Conservation (phyloP, 495 filamentous ascomycete species). For the Pseudevernia furfuracea region DNA sequence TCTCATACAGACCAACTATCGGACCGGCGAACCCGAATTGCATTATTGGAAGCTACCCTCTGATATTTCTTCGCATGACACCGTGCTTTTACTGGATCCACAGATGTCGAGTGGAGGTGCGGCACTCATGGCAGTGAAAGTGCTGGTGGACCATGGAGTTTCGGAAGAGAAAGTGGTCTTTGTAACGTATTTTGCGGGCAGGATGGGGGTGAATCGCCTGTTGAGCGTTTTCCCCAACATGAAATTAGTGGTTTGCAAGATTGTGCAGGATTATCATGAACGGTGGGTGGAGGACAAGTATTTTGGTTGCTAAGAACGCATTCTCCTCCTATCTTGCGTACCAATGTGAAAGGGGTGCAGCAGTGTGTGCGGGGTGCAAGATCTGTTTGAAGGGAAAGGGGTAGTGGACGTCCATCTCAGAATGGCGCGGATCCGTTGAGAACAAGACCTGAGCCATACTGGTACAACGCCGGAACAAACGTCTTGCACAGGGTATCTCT, state of each 20-base stretch:
- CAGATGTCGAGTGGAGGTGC: conserved; percentile 93
- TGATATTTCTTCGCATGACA: conserved; percentile 61
- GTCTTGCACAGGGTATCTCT: not conserved
- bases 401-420: too few species aligned
- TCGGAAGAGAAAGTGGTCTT: conserved; percentile 75
- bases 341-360: not conserved
- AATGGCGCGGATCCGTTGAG: too few species aligned
- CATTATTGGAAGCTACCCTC: conserved; percentile 75
- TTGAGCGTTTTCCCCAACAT: conserved; percentile 80
- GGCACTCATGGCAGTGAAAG: conserved; percentile 91
- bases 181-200: conserved; percentile 79
- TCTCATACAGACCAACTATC: conserved; percentile 79
- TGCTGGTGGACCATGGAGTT: conserved; percentile 92
- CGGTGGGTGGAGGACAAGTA: conserved; percentile 81
- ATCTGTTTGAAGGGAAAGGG: too few species aligned
- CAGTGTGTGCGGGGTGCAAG: not conserved
- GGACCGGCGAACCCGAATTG: conserved; percentile 81
- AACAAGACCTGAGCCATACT: too few species aligned
- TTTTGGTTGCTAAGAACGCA: conserved; percentile 56
- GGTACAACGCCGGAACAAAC: too few species aligned
- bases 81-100: conserved; percentile 79
- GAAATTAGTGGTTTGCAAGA: conserved; percentile 70
- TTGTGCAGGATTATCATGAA: conserved; percentile 66
- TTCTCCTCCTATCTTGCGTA: not conserved
- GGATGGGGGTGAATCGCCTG: conserved; percentile 69